Percentiles rank a stretch among this genome's conserved stretches.
Evolutionary conservation across 257 asterid genomes (phyloP).

Genomic region (Jacaranda mimosifolia): DNA sequence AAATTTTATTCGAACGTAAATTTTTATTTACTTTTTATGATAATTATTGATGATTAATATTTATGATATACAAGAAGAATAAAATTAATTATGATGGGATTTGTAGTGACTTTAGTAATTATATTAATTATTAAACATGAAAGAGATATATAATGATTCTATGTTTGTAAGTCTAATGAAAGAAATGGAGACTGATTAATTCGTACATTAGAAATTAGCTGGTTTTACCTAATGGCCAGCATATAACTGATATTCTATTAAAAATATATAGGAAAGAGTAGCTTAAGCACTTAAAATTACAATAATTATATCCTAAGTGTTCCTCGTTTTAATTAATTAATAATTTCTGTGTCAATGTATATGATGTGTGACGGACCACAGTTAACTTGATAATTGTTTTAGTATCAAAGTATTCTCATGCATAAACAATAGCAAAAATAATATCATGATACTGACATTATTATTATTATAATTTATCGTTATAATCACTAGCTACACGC

Average conservation of each 20-base stretch:
- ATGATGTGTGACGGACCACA: conserved; percentile 5
- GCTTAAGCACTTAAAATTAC: too few species aligned
- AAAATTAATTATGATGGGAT: background rate
- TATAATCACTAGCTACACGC: too few species aligned
- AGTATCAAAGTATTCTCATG: background rate
- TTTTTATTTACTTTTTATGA: too few species aligned
- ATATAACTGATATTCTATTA: background rate
- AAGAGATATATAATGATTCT: background rate
- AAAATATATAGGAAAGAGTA: background rate
- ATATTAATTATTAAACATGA: background rate
- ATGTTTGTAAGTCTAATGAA: background rate
- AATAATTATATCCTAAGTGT: background rate
- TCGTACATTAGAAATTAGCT: background rate
- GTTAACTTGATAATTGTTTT: conserved; percentile 17
- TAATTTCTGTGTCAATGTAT: background rate
- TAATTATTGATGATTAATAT: too few species aligned
- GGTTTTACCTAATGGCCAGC: background rate
- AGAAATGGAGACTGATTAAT: background rate
- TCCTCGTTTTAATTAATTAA: background rate
- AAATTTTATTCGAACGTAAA: too few species aligned
- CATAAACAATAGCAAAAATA: background rate
- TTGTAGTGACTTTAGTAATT: background rate
- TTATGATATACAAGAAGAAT: too few species aligned
- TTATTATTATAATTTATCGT: background rate
- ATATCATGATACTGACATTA: background rate